Conservation (phyloP, 176 grass and related monocot genomes). For the Bolboschoenus planiculmis region DNA sequence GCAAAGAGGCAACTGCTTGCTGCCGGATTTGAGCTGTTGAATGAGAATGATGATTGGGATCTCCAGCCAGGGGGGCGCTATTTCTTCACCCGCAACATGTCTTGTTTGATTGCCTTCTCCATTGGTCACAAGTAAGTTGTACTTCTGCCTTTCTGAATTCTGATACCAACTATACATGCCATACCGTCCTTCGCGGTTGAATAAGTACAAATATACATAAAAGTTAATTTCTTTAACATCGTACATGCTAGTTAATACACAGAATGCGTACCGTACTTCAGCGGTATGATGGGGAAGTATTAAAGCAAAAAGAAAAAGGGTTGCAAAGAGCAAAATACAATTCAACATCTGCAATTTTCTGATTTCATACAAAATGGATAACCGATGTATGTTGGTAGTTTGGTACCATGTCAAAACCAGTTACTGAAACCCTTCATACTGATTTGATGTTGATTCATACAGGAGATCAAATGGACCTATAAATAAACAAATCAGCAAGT, state of each 20-base stretch:
- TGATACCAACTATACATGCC: not conserved
- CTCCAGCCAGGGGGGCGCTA: slow-evolving; percentile 88
- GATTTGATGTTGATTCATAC: not conserved
- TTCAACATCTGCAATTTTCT: not conserved
- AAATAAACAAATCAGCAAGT: not conserved
- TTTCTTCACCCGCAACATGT: slow-evolving; percentile 98
- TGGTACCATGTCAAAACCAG: not conserved
- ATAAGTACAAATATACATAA: not conserved
- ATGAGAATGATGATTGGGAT: slow-evolving; percentile 90
- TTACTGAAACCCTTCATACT: not conserved
- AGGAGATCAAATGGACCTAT: not conserved
- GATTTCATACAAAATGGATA: not conserved
- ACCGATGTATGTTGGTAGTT: not conserved
- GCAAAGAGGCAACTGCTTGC: slow-evolving; percentile 78
- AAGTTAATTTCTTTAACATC: not conserved
- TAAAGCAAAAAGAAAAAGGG: not conserved
- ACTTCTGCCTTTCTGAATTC: not conserved
- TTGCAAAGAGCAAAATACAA: not conserved
- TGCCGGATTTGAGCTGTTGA: slow-evolving; percentile 68
- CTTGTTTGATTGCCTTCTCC: slow-evolving; percentile 75
- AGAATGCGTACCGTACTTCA: not conserved
- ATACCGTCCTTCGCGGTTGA: not conserved
- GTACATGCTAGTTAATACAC: not conserved
- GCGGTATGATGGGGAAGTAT: not conserved
- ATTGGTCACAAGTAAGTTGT: slow-evolving; percentile 52